phyloP scores from a whole-genome alignment of 352 stramenopile genomes.

The Plasmopara viticola region DNA sequence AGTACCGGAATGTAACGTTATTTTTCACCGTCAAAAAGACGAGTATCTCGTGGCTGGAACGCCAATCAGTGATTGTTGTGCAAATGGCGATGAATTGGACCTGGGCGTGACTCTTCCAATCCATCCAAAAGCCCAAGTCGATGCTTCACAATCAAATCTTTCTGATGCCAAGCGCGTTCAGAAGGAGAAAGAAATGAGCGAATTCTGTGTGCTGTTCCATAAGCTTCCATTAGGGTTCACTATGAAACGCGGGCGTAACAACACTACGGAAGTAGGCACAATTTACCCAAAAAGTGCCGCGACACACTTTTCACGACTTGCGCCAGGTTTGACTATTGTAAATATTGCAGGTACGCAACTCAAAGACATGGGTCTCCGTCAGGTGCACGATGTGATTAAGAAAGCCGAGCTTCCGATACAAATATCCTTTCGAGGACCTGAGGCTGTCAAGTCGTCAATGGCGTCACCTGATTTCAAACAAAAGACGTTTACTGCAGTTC shows the following conservation, averaged over 20 bases:
- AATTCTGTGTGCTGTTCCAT: conserved; percentile 81
- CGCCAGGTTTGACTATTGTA: conserved; percentile 64
- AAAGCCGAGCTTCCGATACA: conserved; percentile 60
- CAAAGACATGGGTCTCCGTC: conserved; percentile 58
- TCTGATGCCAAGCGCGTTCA: no score
- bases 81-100: conserved; percentile 56
- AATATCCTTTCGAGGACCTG: conserved; percentile 51
- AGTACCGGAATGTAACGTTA: conserved; percentile 67
- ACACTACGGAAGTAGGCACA: conserved; percentile 67
- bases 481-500: no score
- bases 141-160: not conserved
- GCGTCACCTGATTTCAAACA: no score
- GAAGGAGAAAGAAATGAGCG: conserved; percentile 13
- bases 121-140: conserved; percentile 1
- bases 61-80: conserved; percentile 43
- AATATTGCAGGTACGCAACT: conserved; percentile 59
- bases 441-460: conserved; percentile 5
- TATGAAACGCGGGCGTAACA: conserved; percentile 70
- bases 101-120: conserved; percentile 38
- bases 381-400: conserved; percentile 82
- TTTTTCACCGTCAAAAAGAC: conserved; percentile 60
- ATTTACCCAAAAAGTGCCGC: conserved; percentile 75
- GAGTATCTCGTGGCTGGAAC: conserved; percentile 44
- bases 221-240: conserved; percentile 81
- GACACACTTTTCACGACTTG: conserved; percentile 67